Evolutionary conservation across 768 basidiomycete species (phyloP).

Genomic region (Hebeloma cylindrosporum): DNA sequence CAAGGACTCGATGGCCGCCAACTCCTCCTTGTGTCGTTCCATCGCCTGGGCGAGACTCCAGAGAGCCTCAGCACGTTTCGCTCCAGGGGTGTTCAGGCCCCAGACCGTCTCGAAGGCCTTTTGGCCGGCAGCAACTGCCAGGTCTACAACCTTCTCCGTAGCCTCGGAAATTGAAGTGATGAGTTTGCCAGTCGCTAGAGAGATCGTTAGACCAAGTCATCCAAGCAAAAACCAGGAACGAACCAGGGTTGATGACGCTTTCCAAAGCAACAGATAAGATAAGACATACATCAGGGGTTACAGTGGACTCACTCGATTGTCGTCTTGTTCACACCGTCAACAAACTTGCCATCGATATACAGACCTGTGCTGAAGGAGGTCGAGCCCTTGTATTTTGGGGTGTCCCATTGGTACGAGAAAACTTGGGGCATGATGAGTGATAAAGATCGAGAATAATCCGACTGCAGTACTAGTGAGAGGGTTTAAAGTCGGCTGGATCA

Average conservation of each 20-base stretch:
- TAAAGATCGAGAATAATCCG: background rate
- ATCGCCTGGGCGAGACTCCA: conserved; percentile 64
- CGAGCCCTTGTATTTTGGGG: conserved; percentile 56
- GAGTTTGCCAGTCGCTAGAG: conserved; percentile 62
- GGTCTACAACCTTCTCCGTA: conserved; percentile 70
- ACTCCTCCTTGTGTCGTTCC: conserved; percentile 57
- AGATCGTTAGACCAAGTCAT: conserved; percentile 30
- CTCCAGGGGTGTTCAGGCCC: conserved; percentile 62
- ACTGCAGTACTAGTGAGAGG: background rate
- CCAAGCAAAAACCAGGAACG: conserved; percentile 9
- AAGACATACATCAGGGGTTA: conserved; percentile 4
- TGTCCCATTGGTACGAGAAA: conserved; percentile 51
- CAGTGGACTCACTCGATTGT: conserved; percentile 62
- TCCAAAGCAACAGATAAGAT: conserved; percentile 30
- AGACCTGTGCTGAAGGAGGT: conserved; percentile 61
- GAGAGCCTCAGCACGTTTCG: conserved; percentile 53
- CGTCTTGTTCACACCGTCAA: conserved; percentile 52
- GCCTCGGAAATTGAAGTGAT: conserved; percentile 60
- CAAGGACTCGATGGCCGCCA: conserved; percentile 73
- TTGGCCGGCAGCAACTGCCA: conserved; percentile 68
- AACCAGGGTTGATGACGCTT: conserved; percentile 61
- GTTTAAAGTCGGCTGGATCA: background rate
- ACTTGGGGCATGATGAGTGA: conserved; percentile 33
- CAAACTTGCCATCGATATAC: conserved; percentile 71
- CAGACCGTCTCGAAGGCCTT: conserved; percentile 59